Evolutionary conservation across 208 protist species (phyloP).

Genomic region (Leishmania guyanensis): DNA sequence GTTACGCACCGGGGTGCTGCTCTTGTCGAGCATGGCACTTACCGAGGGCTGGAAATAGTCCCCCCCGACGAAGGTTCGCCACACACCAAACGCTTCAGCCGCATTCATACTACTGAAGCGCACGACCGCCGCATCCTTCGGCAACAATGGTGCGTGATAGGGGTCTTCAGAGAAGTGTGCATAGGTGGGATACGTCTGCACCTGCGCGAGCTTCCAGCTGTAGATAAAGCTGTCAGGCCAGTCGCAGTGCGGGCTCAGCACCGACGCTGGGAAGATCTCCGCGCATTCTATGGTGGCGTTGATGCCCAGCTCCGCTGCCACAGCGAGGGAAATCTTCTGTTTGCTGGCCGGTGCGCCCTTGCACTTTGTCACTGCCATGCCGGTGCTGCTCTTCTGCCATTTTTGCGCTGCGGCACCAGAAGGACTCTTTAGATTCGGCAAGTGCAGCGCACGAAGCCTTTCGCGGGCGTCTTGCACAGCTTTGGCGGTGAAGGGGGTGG

Average conservation of each 20-base stretch:
- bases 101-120: constrained; percentile 47
- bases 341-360: neutral
- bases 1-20: constrained; percentile 61
- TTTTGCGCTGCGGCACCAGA: neutral
- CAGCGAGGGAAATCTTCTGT: constrained; percentile 19
- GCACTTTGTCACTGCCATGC: neutral
- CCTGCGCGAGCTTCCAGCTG: constrained; percentile 54
- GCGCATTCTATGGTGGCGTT: constrained; percentile 39
- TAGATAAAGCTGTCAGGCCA: constrained; percentile 77
- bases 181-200: constrained; percentile 48
- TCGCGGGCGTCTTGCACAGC: constrained; percentile 31
- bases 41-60: constrained; percentile 71
- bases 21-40: constrained; percentile 73
- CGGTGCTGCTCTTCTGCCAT: neutral
- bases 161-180: constrained; percentile 75
- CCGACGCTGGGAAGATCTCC: constrained; percentile 52
- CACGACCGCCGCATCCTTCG: constrained; percentile 61
- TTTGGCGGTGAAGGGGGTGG: constrained; percentile 34
- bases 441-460: constrained; percentile 37
- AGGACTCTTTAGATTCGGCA: constrained; percentile 27
- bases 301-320: constrained; percentile 17
- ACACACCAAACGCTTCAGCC: constrained; percentile 67
- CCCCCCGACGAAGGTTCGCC: constrained; percentile 83
- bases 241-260: constrained; percentile 56
- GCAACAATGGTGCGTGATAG: constrained; percentile 77